A percentile compares a stretch with the other conserved stretches of the same genome.
phyloP scores from a whole-genome alignment of 225 moss, liverwort and hornwort species.

The Lunularia cruciata region DNA sequence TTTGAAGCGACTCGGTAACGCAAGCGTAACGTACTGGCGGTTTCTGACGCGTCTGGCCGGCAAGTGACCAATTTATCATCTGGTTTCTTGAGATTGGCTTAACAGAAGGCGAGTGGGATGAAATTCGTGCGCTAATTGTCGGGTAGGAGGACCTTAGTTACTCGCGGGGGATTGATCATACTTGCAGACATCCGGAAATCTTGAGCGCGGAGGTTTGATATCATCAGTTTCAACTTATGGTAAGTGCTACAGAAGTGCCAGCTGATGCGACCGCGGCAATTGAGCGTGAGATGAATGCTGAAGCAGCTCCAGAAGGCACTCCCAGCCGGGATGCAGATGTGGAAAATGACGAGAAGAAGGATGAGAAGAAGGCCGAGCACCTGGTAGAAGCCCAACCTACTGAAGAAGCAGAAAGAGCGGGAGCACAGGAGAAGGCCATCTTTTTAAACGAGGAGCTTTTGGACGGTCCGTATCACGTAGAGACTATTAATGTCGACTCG shows the following conservation, averaged over 20 bases:
- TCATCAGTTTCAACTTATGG: conserved; percentile 16
- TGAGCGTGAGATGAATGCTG: conserved; percentile 18
- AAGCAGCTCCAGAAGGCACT: conserved; percentile 14
- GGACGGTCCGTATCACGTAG: conserved; percentile 26
- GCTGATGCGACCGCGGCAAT: conserved; percentile 27
- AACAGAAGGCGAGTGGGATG: conserved; percentile 2
- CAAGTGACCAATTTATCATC: neutral
- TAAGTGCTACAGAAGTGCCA: conserved; percentile 20
- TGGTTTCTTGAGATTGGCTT: neutral
- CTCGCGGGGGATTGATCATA: neutral
- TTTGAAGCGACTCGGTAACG: neutral
- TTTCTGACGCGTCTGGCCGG: neutral
- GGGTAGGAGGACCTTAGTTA: neutral
- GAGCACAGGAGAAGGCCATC: conserved; percentile 18
- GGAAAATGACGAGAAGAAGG: conserved; percentile 11
- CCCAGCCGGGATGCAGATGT: neutral
- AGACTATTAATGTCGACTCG: conserved; percentile 16
- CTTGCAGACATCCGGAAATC: neutral
- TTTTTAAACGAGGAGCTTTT: conserved; percentile 30
- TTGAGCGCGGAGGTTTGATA: neutral
- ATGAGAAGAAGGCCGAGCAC: neutral
- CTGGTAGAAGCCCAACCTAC: conserved; percentile 9
- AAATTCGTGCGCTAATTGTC: conserved; percentile 15
- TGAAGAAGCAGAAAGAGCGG: too few species aligned
- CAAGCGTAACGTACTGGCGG: neutral